Evolutionary conservation across 345 rosid species (phyloP).

Genomic region (Trapa bicornis): DNA sequence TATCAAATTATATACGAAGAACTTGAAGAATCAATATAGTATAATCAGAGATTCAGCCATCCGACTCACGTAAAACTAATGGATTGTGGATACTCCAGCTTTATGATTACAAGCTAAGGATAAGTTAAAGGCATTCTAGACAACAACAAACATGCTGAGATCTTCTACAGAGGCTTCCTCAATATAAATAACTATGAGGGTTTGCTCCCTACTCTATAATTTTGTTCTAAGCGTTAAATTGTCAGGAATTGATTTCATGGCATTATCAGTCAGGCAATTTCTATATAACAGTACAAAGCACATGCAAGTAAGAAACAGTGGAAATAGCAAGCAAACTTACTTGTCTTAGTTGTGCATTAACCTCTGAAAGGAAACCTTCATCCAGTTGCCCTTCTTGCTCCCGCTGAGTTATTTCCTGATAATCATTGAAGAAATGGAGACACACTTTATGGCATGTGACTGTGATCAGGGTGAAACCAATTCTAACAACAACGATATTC

Average conservation of each 20-base stretch:
- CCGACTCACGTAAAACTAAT: neutral
- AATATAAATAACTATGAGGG: neutral
- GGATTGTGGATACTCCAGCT: neutral
- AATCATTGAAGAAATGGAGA: constrained; percentile 1
- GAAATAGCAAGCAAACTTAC: constrained; percentile 23
- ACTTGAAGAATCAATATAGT: neutral
- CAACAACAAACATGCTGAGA: neutral
- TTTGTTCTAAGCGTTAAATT: neutral
- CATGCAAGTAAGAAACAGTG: neutral
- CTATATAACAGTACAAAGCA: neutral
- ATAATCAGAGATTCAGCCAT: neutral
- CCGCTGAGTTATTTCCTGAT: constrained; percentile 54
- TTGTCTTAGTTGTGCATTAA: constrained; percentile 77
- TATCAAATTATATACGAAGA: constrained; percentile 3
- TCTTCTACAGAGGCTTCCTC: neutral
- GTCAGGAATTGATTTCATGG: neutral
- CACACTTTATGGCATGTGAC: neutral
- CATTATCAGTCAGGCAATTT: neutral
- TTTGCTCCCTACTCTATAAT: neutral
- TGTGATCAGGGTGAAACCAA: neutral
- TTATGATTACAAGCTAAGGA: neutral
- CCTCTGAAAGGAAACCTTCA: constrained; percentile 91
- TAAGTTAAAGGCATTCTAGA: neutral
- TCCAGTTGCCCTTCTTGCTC: constrained; percentile 74
- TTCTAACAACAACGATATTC: neutral